Conservation (phyloP, 345 rosid species). For the Populus deltoides region DNA sequence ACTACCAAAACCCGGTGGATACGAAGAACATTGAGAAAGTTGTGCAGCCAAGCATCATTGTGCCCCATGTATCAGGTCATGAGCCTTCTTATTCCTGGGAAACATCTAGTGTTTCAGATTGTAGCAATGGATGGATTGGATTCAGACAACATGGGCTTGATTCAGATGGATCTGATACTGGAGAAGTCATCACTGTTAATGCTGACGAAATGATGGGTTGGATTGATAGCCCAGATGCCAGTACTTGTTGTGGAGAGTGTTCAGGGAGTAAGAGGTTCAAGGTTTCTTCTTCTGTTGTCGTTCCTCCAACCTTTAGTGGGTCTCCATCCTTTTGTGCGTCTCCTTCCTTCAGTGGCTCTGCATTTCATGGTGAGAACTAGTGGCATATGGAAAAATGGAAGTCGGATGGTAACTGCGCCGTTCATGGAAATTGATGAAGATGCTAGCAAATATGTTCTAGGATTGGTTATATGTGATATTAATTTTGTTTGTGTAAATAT, state of each 20-base stretch:
- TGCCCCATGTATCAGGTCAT: constrained; percentile 30
- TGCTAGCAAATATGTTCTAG: no score
- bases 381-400: not conserved
- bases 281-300: constrained; percentile 58
- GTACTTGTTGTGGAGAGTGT: constrained; percentile 20
- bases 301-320: constrained; percentile 57
- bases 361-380: constrained; percentile 19
- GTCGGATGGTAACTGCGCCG: not conserved
- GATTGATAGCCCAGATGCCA: constrained; percentile 50
- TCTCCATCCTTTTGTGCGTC: constrained; percentile 12
- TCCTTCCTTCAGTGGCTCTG: constrained; percentile 13
- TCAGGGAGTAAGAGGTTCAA: constrained; percentile 61
- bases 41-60: constrained; percentile 64
- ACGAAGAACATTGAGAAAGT: constrained; percentile 47
- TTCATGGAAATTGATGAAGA: not conserved
- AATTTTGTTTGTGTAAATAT: no score
- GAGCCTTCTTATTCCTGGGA: constrained; percentile 41
- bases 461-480: no score
- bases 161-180: constrained; percentile 53
- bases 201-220: constrained; percentile 33
- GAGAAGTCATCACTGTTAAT: constrained; percentile 32
- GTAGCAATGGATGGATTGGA: constrained; percentile 53
- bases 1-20: constrained; percentile 36
- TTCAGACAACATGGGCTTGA: constrained; percentile 48
- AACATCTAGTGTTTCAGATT: constrained; percentile 50